phyloP scores from a whole-genome alignment of 257 asterid species.

The Paraleonurus japonicus region DNA sequence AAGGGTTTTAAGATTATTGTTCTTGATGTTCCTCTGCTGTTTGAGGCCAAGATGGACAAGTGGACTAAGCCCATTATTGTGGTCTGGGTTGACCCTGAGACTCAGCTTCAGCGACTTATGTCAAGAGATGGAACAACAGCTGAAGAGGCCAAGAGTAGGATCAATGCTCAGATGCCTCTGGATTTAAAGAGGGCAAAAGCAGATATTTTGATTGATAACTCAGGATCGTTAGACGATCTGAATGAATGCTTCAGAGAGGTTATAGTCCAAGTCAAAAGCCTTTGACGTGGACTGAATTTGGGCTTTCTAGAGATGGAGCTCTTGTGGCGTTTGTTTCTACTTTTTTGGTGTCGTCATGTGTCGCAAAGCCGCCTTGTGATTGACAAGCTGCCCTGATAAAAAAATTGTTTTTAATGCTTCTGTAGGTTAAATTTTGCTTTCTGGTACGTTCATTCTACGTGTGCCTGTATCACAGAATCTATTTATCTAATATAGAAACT shows the following conservation, averaged over 20 bases:
- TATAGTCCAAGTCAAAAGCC: conserved; percentile 55
- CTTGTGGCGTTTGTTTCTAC: conserved; percentile 50
- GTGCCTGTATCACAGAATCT: background rate
- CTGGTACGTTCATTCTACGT: conserved; percentile 1
- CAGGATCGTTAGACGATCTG: conserved; percentile 64
- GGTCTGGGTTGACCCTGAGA: conserved; percentile 83
- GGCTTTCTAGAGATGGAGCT: conserved; percentile 77
- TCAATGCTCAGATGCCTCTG: conserved; percentile 80
- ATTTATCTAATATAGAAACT: background rate
- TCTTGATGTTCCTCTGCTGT: conserved; percentile 92
- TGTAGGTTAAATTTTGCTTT: conserved; percentile 8
- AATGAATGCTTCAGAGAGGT: conserved; percentile 54
- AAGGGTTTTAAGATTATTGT: conserved; percentile 64
- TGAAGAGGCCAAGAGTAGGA: conserved; percentile 76
- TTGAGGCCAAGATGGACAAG: conserved; percentile 81
- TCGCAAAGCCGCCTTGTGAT: conserved; percentile 47
- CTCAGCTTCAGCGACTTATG: conserved; percentile 80
- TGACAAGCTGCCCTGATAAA: background rate
- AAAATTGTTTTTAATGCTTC: background rate
- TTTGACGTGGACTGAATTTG: conserved; percentile 80
- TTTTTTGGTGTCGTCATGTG: conserved; percentile 51
- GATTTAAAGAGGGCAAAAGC: conserved; percentile 72
- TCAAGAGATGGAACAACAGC: conserved; percentile 70
- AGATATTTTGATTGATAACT: conserved; percentile 73
- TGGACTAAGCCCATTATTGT: conserved; percentile 89